These are phyloP conservation scores for Starmerella ratchasimensis DNA, from an alignment of 805 yeast genomes.

Conservation along the genomic window DNA sequence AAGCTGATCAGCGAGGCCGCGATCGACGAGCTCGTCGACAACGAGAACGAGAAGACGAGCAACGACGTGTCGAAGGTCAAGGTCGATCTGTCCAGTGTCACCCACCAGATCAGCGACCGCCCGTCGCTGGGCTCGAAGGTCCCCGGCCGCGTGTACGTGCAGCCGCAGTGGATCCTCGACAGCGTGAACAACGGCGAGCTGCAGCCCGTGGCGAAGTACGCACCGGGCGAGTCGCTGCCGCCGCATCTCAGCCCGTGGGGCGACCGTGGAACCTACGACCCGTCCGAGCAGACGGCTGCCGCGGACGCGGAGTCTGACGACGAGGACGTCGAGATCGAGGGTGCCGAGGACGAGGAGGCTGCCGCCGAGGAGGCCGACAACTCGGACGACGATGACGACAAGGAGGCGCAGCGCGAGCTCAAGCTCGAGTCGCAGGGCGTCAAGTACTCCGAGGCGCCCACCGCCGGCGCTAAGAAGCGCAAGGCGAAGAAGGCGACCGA, in stretches of 20 bases:
- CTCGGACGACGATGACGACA: slow-evolving; percentile 34
- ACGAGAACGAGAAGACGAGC: slow-evolving; percentile 34
- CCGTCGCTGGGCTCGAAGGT: slow-evolving; percentile 66
- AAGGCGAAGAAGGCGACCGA: slow-evolving; percentile 36
- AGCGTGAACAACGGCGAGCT: slow-evolving; percentile 65
- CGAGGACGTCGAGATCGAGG: slow-evolving; percentile 35
- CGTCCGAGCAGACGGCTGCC: slow-evolving; percentile 31
- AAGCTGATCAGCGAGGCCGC: slow-evolving; percentile 73
- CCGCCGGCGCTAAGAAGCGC: slow-evolving; percentile 27
- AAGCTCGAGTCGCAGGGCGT: slow-evolving; percentile 87
- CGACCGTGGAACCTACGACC: slow-evolving; percentile 81
- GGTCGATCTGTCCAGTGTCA: slow-evolving; percentile 52
- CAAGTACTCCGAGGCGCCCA: slow-evolving; percentile 43
- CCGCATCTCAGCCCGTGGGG: slow-evolving; percentile 99
- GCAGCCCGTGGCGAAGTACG: slow-evolving; percentile 64
- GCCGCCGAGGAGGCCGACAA: slow-evolving; percentile 43
- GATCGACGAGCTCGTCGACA: slow-evolving; percentile 52
- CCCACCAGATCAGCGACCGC: slow-evolving; percentile 91
- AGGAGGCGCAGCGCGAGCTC: slow-evolving; percentile 57
- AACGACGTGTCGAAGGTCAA: slow-evolving; percentile 27
- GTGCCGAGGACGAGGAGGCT: slow-evolving; percentile 36
- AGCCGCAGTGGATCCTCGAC: slow-evolving; percentile 98
- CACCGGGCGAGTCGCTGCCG: slow-evolving; percentile 90
- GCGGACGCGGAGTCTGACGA: slow-evolving; percentile 28
- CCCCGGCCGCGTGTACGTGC: slow-evolving; percentile 84